Evolutionary conservation across 148 eudicot genomes (phyloP).

Genomic region (Vaccinium vitisidaea): DNA sequence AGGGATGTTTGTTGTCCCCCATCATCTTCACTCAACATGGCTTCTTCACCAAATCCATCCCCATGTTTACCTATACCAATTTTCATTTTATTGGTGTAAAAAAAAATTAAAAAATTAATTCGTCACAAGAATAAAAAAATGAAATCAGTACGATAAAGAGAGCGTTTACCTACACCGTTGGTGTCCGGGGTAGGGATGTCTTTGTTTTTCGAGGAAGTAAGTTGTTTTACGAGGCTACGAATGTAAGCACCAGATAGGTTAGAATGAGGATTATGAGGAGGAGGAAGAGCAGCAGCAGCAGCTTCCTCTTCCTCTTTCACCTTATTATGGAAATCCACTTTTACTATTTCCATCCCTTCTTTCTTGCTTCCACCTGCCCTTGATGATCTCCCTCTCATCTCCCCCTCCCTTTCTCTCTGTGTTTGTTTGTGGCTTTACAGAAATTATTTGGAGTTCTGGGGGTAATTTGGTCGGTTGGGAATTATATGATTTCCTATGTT

Average conservation of each 20-base stretch:
- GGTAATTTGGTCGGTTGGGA: not conserved
- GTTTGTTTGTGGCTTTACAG: not conserved
- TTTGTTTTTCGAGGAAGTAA: slow-evolving; percentile 48
- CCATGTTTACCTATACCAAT: not conserved
- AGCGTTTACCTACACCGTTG: not conserved
- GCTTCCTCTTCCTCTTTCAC: slow-evolving; percentile 19
- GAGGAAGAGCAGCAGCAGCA: slow-evolving; percentile 19
- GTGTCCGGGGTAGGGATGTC: slow-evolving; percentile 16
- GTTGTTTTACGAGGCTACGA: slow-evolving; percentile 74
- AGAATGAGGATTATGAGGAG: slow-evolving; percentile 23
- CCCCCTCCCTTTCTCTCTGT: not conserved
- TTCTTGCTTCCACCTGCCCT: slow-evolving; percentile 20
- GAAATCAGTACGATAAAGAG: too few species aligned
- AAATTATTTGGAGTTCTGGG: not conserved
- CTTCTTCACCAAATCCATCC: slow-evolving; percentile 22
- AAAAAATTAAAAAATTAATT: too few species aligned
- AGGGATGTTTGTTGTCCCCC: slow-evolving; percentile 4
- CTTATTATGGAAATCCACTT: not conserved
- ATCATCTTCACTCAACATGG: not conserved
- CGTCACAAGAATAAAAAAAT: too few species aligned
- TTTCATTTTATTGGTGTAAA: too few species aligned
- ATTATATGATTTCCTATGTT: not conserved
- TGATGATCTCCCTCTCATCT: slow-evolving; percentile 47
- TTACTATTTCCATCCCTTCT: slow-evolving; percentile 22
- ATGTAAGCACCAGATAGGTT: slow-evolving; percentile 71